Conservation (phyloP, 176 grass and related monocot genomes). For the Alloteropsis semialata region DNA sequence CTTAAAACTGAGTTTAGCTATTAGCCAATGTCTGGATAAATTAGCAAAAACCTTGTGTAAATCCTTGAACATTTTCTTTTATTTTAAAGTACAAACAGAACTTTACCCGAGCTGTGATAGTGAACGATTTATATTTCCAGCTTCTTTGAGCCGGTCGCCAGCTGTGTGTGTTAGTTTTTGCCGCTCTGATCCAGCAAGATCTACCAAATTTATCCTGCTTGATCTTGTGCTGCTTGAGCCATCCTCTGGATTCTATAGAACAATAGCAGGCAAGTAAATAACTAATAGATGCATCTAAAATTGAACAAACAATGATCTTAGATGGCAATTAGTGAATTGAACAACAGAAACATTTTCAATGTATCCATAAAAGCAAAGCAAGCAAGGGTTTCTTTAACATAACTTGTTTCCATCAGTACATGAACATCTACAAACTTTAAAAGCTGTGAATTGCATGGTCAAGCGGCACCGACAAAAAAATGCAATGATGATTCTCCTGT, state of each 20-base stretch:
- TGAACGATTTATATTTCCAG: constrained; percentile 98
- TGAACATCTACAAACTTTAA: neutral
- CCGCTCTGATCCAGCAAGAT: constrained; percentile 96
- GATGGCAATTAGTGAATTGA: neutral
- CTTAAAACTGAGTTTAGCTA: neutral
- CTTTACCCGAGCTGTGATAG: constrained; percentile 95
- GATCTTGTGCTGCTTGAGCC: constrained; percentile 67
- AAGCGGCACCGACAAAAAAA: neutral
- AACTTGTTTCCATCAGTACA: neutral
- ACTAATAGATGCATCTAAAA: neutral
- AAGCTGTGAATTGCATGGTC: neutral
- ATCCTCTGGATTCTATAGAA: constrained; percentile 69
- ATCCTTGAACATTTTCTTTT: neutral
- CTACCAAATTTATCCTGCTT: constrained; percentile 97
- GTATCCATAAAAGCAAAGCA: neutral
- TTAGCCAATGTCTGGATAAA: neutral
- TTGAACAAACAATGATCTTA: neutral
- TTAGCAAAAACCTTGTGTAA: neutral
- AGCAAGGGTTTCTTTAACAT: neutral
- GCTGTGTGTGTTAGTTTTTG: constrained; percentile 84
- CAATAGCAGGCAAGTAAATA: constrained; percentile 11
- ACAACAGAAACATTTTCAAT: neutral
- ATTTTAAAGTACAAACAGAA: constrained; percentile 20
- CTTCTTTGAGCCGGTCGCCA: constrained; percentile 89
- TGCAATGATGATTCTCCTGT: neutral